phyloP scores from a whole-genome alignment of 257 asterid genomes.

The Paulownia fortunei region DNA sequence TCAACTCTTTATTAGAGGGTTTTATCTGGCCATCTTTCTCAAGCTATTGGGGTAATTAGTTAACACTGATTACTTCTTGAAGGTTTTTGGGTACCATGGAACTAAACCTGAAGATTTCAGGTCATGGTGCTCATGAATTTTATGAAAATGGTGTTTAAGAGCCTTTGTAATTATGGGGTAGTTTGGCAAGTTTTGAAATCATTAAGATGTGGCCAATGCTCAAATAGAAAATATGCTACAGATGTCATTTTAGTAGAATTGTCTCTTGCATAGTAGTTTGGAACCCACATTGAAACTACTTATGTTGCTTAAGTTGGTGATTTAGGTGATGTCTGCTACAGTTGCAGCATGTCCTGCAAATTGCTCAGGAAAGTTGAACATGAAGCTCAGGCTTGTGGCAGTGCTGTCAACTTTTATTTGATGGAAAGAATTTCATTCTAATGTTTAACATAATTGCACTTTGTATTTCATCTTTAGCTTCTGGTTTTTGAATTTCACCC shows the following conservation, averaged over 20 bases:
- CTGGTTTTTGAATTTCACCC: not conserved
- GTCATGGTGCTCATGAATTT: not conserved
- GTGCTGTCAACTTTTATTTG: no score
- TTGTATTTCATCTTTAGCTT: not conserved
- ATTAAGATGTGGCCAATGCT: no score
- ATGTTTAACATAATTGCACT: not conserved
- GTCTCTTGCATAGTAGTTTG: not conserved
- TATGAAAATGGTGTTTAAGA: not conserved
- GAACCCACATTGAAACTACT: not conserved
- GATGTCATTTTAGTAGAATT: not conserved
- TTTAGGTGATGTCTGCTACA: not conserved
- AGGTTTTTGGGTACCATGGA: no score
- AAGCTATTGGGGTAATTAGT: no score
- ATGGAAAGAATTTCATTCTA: not conserved
- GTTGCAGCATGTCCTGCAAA: not conserved
- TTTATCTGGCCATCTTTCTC: no score
- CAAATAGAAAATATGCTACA: no score
- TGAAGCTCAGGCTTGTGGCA: not conserved
- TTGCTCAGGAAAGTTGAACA: not conserved
- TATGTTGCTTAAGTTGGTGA: slow-evolving; percentile 4
- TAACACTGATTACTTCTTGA: no score
- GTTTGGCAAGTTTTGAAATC: no score
- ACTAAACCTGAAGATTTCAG: no score
- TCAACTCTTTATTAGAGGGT: no score
- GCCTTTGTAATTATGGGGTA: not conserved